Conservation (phyloP, 345 rosid genomes). For the Bruguiera gymnorhiza region DNA sequence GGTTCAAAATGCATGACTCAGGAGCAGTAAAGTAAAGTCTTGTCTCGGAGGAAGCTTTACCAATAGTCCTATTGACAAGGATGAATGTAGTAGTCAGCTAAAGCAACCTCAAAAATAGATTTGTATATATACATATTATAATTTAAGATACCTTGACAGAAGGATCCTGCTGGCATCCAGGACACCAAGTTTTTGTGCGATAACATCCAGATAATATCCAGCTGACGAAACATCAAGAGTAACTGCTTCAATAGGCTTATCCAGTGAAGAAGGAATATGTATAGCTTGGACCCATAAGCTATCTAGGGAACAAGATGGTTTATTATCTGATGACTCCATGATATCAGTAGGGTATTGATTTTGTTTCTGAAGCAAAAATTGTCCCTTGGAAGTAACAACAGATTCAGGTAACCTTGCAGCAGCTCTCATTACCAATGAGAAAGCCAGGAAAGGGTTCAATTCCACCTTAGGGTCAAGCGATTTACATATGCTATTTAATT, state of each 20-base stretch:
- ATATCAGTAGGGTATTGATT: conserved; percentile 49
- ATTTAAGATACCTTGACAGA: conserved; percentile 61
- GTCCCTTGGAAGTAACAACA: conserved; percentile 39
- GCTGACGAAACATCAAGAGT: conserved; percentile 42
- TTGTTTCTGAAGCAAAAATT: conserved; percentile 49
- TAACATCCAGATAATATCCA: conserved; percentile 64
- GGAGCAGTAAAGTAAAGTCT: conserved; percentile 69
- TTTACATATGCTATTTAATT: conserved; percentile 60
- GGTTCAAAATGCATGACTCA: conserved; percentile 29
- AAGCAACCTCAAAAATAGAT: neutral
- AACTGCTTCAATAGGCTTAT: conserved; percentile 43
- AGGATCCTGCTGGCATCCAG: conserved; percentile 57
- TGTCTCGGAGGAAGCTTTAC: conserved; percentile 80
- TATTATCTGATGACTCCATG: conserved; percentile 37
- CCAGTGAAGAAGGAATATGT: conserved; percentile 47
- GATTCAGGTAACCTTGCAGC: conserved; percentile 50
- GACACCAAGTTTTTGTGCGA: conserved; percentile 62
- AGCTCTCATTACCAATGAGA: conserved; percentile 58
- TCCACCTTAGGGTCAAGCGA: conserved; percentile 57
- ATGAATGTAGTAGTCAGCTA: conserved; percentile 19
- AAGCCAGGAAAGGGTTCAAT: conserved; percentile 51
- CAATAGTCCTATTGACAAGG: conserved; percentile 58
- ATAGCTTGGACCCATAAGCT: conserved; percentile 35
- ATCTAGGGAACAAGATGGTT: conserved; percentile 33
- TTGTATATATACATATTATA: neutral